Conservation (phyloP, 1,284 basidiomycete species). For the Termitomyces sp. region DNA sequence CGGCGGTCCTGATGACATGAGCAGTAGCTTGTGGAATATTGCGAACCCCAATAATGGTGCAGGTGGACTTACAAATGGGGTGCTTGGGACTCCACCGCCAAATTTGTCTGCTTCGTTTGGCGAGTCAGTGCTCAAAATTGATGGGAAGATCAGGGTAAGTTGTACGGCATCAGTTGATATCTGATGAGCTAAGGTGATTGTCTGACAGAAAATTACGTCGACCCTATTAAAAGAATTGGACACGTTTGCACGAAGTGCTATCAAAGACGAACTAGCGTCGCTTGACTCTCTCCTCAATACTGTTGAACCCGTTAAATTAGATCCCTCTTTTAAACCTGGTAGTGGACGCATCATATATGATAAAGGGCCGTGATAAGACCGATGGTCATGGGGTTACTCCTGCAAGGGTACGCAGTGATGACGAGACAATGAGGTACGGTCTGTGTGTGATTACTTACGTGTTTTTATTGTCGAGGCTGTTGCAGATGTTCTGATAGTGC, state of each 20-base stretch:
- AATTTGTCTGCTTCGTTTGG: constrained; percentile 58
- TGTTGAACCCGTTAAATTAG: constrained; percentile 6
- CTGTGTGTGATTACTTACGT: background rate
- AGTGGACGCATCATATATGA: constrained; percentile 30
- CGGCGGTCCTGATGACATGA: constrained; percentile 31
- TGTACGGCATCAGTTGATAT: background rate
- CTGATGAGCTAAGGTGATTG: background rate
- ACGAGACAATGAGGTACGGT: constrained; percentile 4
- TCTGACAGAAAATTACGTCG: constrained; percentile 68
- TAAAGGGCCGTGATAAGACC: constrained; percentile 34
- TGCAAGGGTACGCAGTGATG: background rate
- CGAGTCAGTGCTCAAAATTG: constrained; percentile 75
- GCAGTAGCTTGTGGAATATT: constrained; percentile 64
- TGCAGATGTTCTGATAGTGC: background rate
- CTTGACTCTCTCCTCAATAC: constrained; percentile 66
- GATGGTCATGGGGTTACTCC: background rate
- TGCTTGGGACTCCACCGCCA: constrained; percentile 43
- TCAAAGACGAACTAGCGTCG: constrained; percentile 76
- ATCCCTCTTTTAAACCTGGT: background rate
- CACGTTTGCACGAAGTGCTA: constrained; percentile 68
- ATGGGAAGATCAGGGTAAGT: constrained; percentile 74
- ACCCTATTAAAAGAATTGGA: constrained; percentile 78
- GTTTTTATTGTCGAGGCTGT: background rate
- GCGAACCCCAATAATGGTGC: constrained; percentile 42
- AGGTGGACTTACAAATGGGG: constrained; percentile 30